Evolutionary conservation across 768 basidiomycete species (phyloP).

Genomic region (Pholiota microspora): DNA sequence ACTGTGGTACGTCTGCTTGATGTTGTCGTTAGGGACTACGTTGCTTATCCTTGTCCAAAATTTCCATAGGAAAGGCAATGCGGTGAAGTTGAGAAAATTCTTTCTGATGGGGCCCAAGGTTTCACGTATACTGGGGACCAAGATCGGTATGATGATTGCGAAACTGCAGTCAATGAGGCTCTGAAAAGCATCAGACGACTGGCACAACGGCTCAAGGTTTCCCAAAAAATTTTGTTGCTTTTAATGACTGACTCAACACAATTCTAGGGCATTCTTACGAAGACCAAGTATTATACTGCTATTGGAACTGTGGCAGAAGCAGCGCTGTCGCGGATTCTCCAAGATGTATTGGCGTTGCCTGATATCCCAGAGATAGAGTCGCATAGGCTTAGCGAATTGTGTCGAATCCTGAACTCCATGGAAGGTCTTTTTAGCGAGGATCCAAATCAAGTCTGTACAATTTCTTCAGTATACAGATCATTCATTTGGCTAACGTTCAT

Average conservation of each 20-base stretch:
- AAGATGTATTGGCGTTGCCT: constrained; percentile 69
- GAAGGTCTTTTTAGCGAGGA: constrained; percentile 80
- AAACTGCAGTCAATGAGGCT: constrained; percentile 60
- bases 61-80: constrained; percentile 47
- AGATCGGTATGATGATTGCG: constrained; percentile 74
- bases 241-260: background rate
- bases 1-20: constrained; percentile 51
- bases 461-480: background rate
- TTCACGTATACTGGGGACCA: constrained; percentile 72
- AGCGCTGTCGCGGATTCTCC: constrained; percentile 63
- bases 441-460: constrained; percentile 47
- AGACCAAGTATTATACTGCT: constrained; percentile 68
- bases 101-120: constrained; percentile 55
- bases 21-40: background rate
- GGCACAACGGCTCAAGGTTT: constrained; percentile 72
- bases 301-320: constrained; percentile 71
- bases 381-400: constrained; percentile 77
- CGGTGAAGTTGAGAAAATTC: constrained; percentile 38
- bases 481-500: background rate
- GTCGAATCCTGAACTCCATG: constrained; percentile 71
- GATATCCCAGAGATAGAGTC: constrained; percentile 92
- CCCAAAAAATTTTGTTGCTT: background rate
- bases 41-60: background rate
- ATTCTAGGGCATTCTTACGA: constrained; percentile 61
- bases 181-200: constrained; percentile 62